A percentile compares a stretch with the other conserved stretches of the same genome.
Evolutionary conservation across 352 stramenopile genomes (phyloP).

Genomic region (Aphanomyces euteiches): DNA sequence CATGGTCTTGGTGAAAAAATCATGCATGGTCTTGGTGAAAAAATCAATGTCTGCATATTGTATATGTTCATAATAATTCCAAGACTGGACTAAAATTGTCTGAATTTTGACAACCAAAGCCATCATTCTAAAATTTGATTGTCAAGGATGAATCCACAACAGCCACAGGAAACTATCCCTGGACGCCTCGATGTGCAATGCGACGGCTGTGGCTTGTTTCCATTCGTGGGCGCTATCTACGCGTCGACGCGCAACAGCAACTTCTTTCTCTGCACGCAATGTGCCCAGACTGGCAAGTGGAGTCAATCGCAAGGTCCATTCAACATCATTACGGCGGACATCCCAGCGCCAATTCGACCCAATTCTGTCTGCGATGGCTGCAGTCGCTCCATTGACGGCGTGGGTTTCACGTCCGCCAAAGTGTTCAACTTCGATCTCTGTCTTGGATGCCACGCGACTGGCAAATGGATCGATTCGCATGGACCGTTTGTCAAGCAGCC

Average conservation of each 20-base stretch:
- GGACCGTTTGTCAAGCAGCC: constrained; percentile 3
- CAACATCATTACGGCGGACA: neutral
- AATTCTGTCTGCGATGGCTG: neutral
- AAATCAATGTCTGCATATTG: too few species aligned
- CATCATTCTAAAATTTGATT: too few species aligned
- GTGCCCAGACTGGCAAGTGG: neutral
- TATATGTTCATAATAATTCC: too few species aligned
- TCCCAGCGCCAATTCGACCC: neutral
- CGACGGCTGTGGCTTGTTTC: constrained; percentile 5
- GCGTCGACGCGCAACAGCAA: neutral
- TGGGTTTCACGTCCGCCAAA: neutral
- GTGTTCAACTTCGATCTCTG: constrained; percentile 14
- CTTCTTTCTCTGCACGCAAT: neutral
- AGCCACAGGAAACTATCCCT: neutral
- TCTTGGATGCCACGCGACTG: neutral
- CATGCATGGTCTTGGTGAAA: too few species aligned
- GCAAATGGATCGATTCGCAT: neutral
- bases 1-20: too few species aligned
- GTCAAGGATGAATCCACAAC: too few species aligned
- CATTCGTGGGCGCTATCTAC: neutral
- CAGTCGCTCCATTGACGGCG: neutral
- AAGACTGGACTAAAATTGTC: too few species aligned
- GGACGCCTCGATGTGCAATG: constrained; percentile 10
- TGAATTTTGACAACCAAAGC: too few species aligned
- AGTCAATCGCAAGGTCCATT: neutral